Percentiles rank a stretch among this genome's conserved stretches.
Evolutionary conservation across 2,329 filamentous ascomycete genomes (phyloP).

Genomic region (Fusarium brevicatenulatum): DNA sequence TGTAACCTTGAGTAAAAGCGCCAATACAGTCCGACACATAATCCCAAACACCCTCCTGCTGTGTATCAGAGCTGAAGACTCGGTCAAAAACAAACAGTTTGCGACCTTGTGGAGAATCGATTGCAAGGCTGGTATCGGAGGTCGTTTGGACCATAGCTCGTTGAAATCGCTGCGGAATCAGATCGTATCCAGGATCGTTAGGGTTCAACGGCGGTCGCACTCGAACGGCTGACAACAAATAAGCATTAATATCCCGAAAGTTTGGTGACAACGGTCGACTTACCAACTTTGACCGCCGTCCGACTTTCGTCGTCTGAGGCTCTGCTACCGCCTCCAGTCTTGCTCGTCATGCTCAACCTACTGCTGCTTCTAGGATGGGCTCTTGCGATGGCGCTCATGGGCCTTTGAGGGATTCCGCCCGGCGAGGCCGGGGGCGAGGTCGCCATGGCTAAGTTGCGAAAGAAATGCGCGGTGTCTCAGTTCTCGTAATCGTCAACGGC

Average conservation of each 20-base stretch:
- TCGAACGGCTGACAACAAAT: slow-evolving; percentile 76
- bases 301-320: slow-evolving; percentile 90
- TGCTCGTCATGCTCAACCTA: slow-evolving; percentile 86
- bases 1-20: slow-evolving; percentile 95
- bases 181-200: slow-evolving; percentile 89
- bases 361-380: slow-evolving; percentile 79
- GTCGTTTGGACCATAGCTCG: slow-evolving; percentile 91
- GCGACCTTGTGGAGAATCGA: slow-evolving; percentile 90
- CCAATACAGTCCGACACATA: slow-evolving; percentile 90
- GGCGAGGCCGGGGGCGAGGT: slow-evolving; percentile 77
- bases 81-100: slow-evolving; percentile 98
- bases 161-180: slow-evolving; percentile 96
- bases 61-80: slow-evolving; percentile 85
- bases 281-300: slow-evolving; percentile 96
- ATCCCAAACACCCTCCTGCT: slow-evolving; percentile 92
- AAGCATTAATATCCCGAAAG: neutral
- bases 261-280: slow-evolving; percentile 53
- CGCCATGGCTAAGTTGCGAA: slow-evolving; percentile 61
- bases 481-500: slow-evolving; percentile 11
- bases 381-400: slow-evolving; percentile 83
- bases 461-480: slow-evolving; percentile 32
- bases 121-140: slow-evolving; percentile 83
- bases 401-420: slow-evolving; percentile 66
- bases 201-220: slow-evolving; percentile 87
- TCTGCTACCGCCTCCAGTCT: slow-evolving; percentile 78